Percentiles rank a stretch among this genome's conserved stretches.
Evolutionary conservation across 768 basidiomycete species (phyloP).

Genomic region (Sarcodon aspratus): DNA sequence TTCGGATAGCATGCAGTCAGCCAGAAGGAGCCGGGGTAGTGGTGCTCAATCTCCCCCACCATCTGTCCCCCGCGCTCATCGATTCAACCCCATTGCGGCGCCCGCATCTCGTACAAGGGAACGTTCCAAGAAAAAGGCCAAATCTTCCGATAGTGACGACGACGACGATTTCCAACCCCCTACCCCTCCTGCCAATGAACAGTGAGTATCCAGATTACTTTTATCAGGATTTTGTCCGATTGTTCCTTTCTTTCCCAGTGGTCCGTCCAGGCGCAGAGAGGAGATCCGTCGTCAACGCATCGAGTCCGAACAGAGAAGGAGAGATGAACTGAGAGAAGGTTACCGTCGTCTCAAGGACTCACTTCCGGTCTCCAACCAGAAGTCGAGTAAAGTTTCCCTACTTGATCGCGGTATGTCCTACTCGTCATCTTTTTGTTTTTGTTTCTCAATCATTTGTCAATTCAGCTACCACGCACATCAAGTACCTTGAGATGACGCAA

Average conservation of each 20-base stretch:
- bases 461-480: conserved; percentile 74
- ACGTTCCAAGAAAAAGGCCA: conserved; percentile 31
- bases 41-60: conserved; percentile 43
- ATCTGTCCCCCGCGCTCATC: conserved; percentile 55
- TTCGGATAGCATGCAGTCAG: conserved; percentile 59
- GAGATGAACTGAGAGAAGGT: conserved; percentile 88
- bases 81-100: conserved; percentile 60
- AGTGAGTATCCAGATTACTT: conserved; percentile 36
- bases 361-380: conserved; percentile 83
- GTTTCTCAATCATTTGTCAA: conserved; percentile 6
- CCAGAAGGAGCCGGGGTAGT: conserved; percentile 56
- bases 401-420: conserved; percentile 63
- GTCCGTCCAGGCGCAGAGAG: conserved; percentile 59
- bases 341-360: conserved; percentile 86
- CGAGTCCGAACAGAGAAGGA: conserved; percentile 85
- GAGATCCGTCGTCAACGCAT: conserved; percentile 87
- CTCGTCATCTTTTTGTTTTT: conserved; percentile 2
- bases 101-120: conserved; percentile 34
- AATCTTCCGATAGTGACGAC: conserved; percentile 63
- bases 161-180: conserved; percentile 63
- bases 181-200: conserved; percentile 25
- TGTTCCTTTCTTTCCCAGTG: conserved; percentile 1
- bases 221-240: not conserved
- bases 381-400: conserved; percentile 85
- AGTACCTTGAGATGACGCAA: conserved; percentile 74